phyloP scores from a whole-genome alignment of 2,329 filamentous ascomycete genomes.

The Pseudophaeomoniella oleicola region DNA sequence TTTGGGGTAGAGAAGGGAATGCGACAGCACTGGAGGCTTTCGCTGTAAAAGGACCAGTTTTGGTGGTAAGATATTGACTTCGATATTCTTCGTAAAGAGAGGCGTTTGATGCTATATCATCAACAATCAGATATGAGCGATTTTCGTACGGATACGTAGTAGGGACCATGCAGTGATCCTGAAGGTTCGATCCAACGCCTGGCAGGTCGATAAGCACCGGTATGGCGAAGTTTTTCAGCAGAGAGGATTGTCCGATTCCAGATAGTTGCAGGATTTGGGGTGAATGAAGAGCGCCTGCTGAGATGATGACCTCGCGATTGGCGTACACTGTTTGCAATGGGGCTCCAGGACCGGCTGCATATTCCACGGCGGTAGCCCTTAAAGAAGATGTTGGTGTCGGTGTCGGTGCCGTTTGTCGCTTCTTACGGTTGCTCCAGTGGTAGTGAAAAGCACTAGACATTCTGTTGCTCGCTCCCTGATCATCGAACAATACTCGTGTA shows the following conservation, averaged over 20 bases:
- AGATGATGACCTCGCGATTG: slow-evolving; percentile 28
- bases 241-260: slow-evolving; percentile 28
- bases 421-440: neutral
- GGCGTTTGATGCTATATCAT: slow-evolving; percentile 11
- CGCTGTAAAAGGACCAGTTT: slow-evolving; percentile 13
- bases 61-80: slow-evolving; percentile 5
- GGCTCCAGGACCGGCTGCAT: neutral
- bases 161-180: slow-evolving; percentile 15
- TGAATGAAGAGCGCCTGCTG: slow-evolving; percentile 27
- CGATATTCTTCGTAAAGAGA: slow-evolving; percentile 6
- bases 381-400: neutral
- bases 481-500: slow-evolving; percentile 15
- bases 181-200: slow-evolving; percentile 29
- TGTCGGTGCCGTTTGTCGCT: neutral
- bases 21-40: slow-evolving; percentile 13
- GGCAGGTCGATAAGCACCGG: slow-evolving; percentile 28
- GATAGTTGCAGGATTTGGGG: slow-evolving; percentile 33
- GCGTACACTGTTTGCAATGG: slow-evolving; percentile 12
- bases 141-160: slow-evolving; percentile 10
- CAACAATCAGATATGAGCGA: slow-evolving; percentile 8
- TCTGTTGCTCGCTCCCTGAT: neutral
- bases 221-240: slow-evolving; percentile 25
- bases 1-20: slow-evolving; percentile 13
- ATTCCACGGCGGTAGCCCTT: slow-evolving; percentile 5
- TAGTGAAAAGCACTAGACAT: neutral